phyloP scores from a whole-genome alignment of 2,329 filamentous ascomycete species.

The Diplodia intermedia region DNA sequence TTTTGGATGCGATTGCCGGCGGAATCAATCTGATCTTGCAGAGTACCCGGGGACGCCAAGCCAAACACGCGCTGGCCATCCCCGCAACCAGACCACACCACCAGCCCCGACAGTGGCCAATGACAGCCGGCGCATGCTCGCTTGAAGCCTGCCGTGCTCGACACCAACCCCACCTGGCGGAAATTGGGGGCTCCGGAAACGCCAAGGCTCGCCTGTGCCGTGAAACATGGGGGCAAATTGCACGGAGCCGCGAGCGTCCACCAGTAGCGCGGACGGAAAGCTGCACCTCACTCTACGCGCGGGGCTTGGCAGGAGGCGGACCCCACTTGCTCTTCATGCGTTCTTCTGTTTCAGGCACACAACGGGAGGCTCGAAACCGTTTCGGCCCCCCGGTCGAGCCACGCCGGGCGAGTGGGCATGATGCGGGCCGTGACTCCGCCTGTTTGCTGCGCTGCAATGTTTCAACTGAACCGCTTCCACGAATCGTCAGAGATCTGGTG shows the following conservation, averaged over 20 bases:
- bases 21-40: no score
- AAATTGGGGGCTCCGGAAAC: neutral
- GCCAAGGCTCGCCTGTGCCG: slow-evolving; percentile 9
- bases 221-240: slow-evolving; percentile 16
- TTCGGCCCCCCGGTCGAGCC: slow-evolving; percentile 8
- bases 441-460: slow-evolving; percentile 7
- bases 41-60: no score
- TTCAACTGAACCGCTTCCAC: slow-evolving; percentile 25
- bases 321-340: slow-evolving; percentile 19
- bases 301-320: slow-evolving; percentile 17
- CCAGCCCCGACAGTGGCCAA: no score
- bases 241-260: no score
- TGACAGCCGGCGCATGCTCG: no score
- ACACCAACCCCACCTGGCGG: no score
- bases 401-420: neutral
- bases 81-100: no score
- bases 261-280: no score
- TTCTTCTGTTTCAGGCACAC: slow-evolving; percentile 3
- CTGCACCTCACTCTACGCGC: neutral
- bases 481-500: slow-evolving; percentile 19
- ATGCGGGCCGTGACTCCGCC: slow-evolving; percentile 19
- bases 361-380: slow-evolving; percentile 8
- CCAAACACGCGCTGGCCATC: no score
- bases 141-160: no score
- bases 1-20: no score